These are phyloP conservation scores for Sugiyamaella floridensis DNA, from an alignment of 805 yeast species.

Conservation along the genomic window DNA sequence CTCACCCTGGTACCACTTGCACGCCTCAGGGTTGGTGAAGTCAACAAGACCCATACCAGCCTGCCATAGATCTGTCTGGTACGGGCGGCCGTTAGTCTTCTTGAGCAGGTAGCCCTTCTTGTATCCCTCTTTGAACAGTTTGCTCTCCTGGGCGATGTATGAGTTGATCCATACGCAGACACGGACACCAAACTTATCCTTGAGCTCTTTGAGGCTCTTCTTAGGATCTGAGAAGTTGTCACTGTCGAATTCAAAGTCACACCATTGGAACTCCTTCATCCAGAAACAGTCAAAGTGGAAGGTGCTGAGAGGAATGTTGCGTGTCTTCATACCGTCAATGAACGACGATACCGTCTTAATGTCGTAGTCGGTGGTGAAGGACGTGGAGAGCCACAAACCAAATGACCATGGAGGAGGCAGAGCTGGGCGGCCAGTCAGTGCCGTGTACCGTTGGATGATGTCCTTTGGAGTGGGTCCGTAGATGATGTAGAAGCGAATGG, in stretches of 20 bases:
- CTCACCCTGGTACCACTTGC: conserved; percentile 30
- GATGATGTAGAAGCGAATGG: conserved; percentile 28
- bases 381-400: conserved; percentile 36
- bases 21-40: conserved; percentile 35
- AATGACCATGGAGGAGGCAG: conserved; percentile 37
- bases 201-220: conserved; percentile 27
- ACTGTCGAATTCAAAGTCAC: conserved; percentile 35
- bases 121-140: conserved; percentile 31
- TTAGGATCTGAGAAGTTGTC: conserved; percentile 32
- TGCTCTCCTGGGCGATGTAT: conserved; percentile 34
- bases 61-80: conserved; percentile 37
- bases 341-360: conserved; percentile 30
- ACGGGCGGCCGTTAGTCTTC: conserved; percentile 28
- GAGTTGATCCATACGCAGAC: conserved; percentile 37
- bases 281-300: conserved; percentile 38
- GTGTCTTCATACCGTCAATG: conserved; percentile 33
- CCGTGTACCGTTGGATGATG: conserved; percentile 27
- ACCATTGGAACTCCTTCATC: conserved; percentile 39
- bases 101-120: conserved; percentile 31
- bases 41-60: conserved; percentile 38
- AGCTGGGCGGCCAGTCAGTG: conserved; percentile 34
- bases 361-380: conserved; percentile 35
- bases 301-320: conserved; percentile 32
- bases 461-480: conserved; percentile 33
- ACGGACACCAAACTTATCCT: conserved; percentile 28